A percentile compares a stretch with the other conserved stretches of the same genome.
Evolutionary conservation across 345 rosid genomes (phyloP).

Genomic region (Euclidium syriacum): DNA sequence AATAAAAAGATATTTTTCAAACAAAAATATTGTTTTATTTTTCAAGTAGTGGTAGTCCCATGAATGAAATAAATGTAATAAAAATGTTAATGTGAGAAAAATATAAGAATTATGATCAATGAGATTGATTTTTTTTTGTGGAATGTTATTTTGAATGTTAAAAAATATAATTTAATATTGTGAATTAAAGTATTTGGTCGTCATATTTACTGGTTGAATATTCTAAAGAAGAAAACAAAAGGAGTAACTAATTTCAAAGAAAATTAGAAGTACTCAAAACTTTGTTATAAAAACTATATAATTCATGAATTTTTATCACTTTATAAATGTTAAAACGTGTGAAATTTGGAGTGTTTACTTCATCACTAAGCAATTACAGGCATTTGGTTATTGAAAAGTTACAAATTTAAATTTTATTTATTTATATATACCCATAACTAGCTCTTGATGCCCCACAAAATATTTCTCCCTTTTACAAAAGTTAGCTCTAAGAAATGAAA

Average conservation of each 20-base stretch:
- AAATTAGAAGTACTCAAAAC: neutral
- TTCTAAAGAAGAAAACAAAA: neutral
- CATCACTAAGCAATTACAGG: slow-evolving; percentile 22
- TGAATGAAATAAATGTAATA: neutral
- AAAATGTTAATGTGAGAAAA: neutral
- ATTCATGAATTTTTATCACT: neutral
- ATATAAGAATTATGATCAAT: neutral
- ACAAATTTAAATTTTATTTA: neutral
- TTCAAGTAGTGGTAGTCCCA: neutral
- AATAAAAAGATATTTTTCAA: neutral
- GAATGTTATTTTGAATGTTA: neutral
- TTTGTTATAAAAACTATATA: neutral
- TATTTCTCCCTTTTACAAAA: slow-evolving; percentile 29
- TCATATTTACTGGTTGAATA: neutral
- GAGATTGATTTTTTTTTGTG: neutral
- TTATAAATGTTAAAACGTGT: slow-evolving; percentile 6
- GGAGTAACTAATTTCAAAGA: neutral
- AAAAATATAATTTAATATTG: neutral
- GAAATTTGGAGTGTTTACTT: slow-evolving; percentile 24
- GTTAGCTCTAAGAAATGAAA: slow-evolving; percentile 1
- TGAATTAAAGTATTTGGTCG: neutral
- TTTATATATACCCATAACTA: neutral
- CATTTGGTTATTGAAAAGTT: neutral
- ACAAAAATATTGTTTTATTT: neutral
- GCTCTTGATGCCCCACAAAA: slow-evolving; percentile 20